Evolutionary conservation across 495 filamentous ascomycete genomes (phyloP).

Genomic region (Penicillium psychrofluorescens): DNA sequence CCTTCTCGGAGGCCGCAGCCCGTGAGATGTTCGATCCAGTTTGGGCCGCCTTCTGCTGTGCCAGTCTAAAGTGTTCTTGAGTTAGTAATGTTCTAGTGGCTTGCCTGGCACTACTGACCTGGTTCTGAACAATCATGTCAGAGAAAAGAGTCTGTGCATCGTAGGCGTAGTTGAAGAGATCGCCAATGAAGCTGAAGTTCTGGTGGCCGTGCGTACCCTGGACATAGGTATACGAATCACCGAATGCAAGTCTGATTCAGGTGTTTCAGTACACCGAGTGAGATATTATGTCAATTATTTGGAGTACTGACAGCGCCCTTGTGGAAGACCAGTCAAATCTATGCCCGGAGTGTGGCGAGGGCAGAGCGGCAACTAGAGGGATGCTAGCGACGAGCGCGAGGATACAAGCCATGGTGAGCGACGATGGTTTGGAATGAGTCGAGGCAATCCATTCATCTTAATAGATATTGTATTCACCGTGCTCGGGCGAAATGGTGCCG

Average conservation of each 20-base stretch:
- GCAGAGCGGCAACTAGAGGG: not conserved
- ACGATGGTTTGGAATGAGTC: too few species aligned
- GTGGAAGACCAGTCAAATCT: slow-evolving; percentile 27
- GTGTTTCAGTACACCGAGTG: too few species aligned
- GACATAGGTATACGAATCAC: slow-evolving; percentile 49
- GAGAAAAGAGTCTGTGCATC: slow-evolving; percentile 30
- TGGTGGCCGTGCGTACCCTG: slow-evolving; percentile 41
- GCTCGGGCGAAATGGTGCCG: too few species aligned
- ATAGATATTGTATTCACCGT: too few species aligned
- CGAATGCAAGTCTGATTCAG: slow-evolving; percentile 37
- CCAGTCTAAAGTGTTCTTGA: slow-evolving; percentile 7
- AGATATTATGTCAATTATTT: too few species aligned
- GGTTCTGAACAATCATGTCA: slow-evolving; percentile 44
- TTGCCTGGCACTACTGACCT: slow-evolving; percentile 14
- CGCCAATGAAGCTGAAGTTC: slow-evolving; percentile 45
- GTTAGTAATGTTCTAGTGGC: not conserved
- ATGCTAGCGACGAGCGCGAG: slow-evolving; percentile 1
- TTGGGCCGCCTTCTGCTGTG: slow-evolving; percentile 43
- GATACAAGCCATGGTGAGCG: not conserved
- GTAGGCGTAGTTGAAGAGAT: slow-evolving; percentile 30
- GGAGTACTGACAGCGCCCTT: slow-evolving; percentile 18
- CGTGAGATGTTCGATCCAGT: slow-evolving; percentile 45
- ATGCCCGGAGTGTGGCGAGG: slow-evolving; percentile 1
- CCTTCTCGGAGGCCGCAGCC: slow-evolving; percentile 32
- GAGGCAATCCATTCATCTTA: too few species aligned